These are phyloP conservation scores for Starmerella cellae DNA, from an alignment of 805 yeast species.

Conservation along the genomic window DNA sequence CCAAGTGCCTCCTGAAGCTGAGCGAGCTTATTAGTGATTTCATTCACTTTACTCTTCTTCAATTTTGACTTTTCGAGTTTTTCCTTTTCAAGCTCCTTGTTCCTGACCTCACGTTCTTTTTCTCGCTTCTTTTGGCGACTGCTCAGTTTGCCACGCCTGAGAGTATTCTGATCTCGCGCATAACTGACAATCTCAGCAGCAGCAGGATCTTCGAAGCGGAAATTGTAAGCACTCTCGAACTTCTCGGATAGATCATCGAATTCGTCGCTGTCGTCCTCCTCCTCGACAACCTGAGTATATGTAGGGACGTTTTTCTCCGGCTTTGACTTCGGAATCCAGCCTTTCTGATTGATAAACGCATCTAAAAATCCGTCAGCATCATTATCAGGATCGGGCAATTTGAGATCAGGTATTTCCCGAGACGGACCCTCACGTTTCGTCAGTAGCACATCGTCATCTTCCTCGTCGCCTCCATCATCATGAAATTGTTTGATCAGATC, in stretches of 20 bases:
- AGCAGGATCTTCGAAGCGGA: conserved; percentile 84
- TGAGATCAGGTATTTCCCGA: conserved; percentile 25
- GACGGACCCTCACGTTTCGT: conserved; percentile 42
- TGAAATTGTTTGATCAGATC: conserved; percentile 69
- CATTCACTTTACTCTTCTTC: conserved; percentile 62
- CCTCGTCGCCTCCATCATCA: conserved; percentile 34
- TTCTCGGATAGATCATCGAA: conserved; percentile 85
- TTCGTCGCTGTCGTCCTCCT: conserved; percentile 67
- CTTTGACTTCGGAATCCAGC: conserved; percentile 73
- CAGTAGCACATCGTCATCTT: conserved; percentile 36
- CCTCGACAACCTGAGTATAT: conserved; percentile 31
- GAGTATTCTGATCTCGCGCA: conserved; percentile 83
- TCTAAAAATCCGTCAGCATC: conserved; percentile 59
- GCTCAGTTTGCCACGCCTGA: conserved; percentile 65
- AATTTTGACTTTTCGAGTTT: conserved; percentile 54
- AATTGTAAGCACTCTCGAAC: conserved; percentile 86
- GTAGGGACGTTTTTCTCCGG: conserved; percentile 26
- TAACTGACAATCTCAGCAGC: conserved; percentile 85
- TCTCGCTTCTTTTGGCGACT: conserved; percentile 75
- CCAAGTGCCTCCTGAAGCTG: conserved; percentile 60
- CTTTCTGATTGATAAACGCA: conserved; percentile 60
- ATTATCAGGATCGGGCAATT: conserved; percentile 47
- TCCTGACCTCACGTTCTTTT: conserved; percentile 43
- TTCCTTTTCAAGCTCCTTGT: conserved; percentile 39
- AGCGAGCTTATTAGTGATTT: conserved; percentile 56